A percentile compares a stretch with the other conserved stretches of the same genome.
Conservation (phyloP, 2,329 filamentous ascomycete species). For the Sarocladiaceae sp. region DNA sequence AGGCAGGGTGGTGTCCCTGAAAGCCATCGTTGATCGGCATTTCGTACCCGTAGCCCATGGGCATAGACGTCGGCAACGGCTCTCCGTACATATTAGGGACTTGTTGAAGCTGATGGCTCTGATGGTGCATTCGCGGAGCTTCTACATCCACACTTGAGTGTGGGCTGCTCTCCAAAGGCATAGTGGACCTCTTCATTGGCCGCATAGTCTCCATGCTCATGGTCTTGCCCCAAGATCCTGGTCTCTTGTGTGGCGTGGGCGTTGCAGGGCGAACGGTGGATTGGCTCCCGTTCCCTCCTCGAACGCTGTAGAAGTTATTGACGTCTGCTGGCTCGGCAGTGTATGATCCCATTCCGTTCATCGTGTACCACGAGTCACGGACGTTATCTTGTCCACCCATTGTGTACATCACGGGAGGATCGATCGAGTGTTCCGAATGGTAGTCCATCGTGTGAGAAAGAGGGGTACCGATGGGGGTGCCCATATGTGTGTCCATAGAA, state of each 20-base stretch:
- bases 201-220: conserved; percentile 31
- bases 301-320: conserved; percentile 7
- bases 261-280: conserved; percentile 28
- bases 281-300: conserved; percentile 4
- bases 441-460: conserved; percentile 5
- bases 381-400: conserved; percentile 11
- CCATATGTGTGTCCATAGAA: conserved; percentile 7
- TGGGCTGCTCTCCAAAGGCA: conserved; percentile 22
- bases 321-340: conserved; percentile 3
- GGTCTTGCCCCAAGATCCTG: conserved; percentile 31
- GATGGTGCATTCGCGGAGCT: conserved; percentile 6
- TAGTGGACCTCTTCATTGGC: conserved; percentile 27
- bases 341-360: conserved; percentile 15
- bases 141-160: conserved; percentile 5
- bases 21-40: conserved; percentile 12
- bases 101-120: conserved; percentile 10
- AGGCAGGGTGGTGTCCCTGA: conserved; percentile 7
- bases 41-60: conserved; percentile 10
- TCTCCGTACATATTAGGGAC: conserved; percentile 14
- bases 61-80: conserved; percentile 12
- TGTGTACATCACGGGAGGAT: conserved; percentile 13
- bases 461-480: conserved; percentile 4
- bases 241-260: conserved; percentile 31
- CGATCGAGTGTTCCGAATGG: conserved; percentile 11
- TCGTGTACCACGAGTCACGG: conserved; percentile 15